phyloP scores from a whole-genome alignment of 2,329 filamentous ascomycete species.

The Boeremia lycopersici region DNA sequence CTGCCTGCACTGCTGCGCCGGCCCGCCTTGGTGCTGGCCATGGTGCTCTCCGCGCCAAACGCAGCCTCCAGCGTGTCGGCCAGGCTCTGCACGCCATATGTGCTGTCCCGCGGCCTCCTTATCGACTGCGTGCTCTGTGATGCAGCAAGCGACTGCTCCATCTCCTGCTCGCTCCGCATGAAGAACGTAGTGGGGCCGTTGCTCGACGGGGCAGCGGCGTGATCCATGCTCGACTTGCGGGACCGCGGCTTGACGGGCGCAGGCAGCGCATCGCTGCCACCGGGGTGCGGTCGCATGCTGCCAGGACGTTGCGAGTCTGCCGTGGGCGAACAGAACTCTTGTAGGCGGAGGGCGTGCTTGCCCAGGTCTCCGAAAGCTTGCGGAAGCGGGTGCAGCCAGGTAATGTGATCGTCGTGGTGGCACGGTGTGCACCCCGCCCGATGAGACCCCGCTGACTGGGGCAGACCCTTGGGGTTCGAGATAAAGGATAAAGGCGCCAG shows the following conservation, averaged over 20 bases:
- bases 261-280: conserved; percentile 43
- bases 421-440: conserved; percentile 24
- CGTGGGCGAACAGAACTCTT: neutral
- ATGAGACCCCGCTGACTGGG: conserved; percentile 25
- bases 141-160: conserved; percentile 49
- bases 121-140: conserved; percentile 23
- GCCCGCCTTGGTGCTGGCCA: conserved; percentile 31
- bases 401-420: conserved; percentile 17
- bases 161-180: conserved; percentile 60
- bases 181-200: conserved; percentile 64
- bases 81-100: conserved; percentile 64
- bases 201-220: conserved; percentile 35
- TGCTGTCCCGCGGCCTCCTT: conserved; percentile 48
- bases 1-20: conserved; percentile 36
- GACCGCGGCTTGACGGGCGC: conserved; percentile 39
- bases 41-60: conserved; percentile 39
- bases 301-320: neutral
- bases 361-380: conserved; percentile 3
- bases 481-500: conserved; percentile 19
- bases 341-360: neutral
- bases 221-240: conserved; percentile 48
- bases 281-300: conserved; percentile 44
- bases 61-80: conserved; percentile 58
- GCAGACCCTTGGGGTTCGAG: conserved; percentile 18
- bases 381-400: conserved; percentile 6